Base-by-base conservation (phyloP, 306 rosid genomes). In the Quercus variabilis region DNA sequence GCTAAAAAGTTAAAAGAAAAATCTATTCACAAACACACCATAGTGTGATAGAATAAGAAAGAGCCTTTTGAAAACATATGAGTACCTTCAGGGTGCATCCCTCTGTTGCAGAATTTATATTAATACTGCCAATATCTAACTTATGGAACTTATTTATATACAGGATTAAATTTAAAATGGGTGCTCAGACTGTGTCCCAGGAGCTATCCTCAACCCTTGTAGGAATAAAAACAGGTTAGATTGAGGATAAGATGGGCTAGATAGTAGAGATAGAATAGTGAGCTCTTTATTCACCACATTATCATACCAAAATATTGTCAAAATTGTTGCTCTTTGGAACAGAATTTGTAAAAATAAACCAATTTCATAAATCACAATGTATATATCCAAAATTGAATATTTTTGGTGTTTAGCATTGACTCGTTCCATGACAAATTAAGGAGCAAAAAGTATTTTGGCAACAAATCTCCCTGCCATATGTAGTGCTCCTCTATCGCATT, bases 201-300 rank as follows among this genome's bases (percentile, higher is more conserved):
- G 73, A 89, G 78, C 84, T 93, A 71, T 20, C 77, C 74, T 81
- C 80, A 6, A 85, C 88, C 26, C 90, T 93, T 20, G 68, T 83
- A 7, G 98, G 94, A 73, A 87, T 95, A 85, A 97, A 95, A 70
- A 83, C 56, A 12, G 94, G 98, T 31, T 38, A 18, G 5, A 69
- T 86, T 74, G 85, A 88, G 82, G 98, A 95, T 78, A 86, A 85
- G 74, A 93, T 80, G 79, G 94, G 93, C 1, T 95, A 98, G 98
- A 73, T 86, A 23, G 72, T 90, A 68, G 92, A 91, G 85, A 84
- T 95, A 64, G 84, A 83, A 25, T 33, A 67, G n/a, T 79, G 49
- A 89, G 51, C 51, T 65, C 28, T 21, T 43, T 0, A n/a, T 58
- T 55, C 13, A 6, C 71, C 70, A 14, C 21, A 2, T 26, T 15